Conservation (phyloP, 2,329 filamentous ascomycete species). For the Chaetomiaceae sp. region DNA sequence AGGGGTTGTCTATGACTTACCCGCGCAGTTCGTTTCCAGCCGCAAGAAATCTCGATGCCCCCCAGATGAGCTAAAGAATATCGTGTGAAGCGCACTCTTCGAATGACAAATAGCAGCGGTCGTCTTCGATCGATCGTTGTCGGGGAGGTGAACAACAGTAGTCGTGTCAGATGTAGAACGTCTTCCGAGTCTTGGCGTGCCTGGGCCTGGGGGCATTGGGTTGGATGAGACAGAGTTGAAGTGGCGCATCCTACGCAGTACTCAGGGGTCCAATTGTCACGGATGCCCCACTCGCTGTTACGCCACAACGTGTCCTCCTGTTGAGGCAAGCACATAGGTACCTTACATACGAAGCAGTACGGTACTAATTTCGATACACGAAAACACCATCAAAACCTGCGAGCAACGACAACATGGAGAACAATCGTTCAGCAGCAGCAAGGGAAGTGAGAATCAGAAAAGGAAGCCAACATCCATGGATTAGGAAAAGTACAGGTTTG, state of each 20-base stretch:
- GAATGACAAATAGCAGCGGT: too few species aligned
- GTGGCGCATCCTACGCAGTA: slow-evolving; percentile 3
- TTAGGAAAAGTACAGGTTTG: too few species aligned
- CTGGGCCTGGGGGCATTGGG: slow-evolving; percentile 2
- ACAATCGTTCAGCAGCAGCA: too few species aligned
- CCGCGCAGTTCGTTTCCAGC: not conserved
- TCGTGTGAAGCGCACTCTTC: too few species aligned
- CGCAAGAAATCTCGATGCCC: not conserved
- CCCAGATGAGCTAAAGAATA: too few species aligned
- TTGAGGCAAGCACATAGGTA: too few species aligned
- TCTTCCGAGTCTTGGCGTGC: slow-evolving; percentile 19
- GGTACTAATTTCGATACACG: too few species aligned
- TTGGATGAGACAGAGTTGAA: slow-evolving; percentile 13
- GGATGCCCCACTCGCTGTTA: slow-evolving; percentile 6
- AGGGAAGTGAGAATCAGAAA: too few species aligned
- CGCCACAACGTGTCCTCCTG: slow-evolving; percentile 15
- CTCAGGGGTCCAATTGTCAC: slow-evolving; percentile 10
- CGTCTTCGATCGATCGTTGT: not conserved
- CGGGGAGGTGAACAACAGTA: slow-evolving; percentile 18
- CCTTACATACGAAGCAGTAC: too few species aligned
- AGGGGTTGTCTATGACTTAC: not conserved
- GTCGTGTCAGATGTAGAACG: slow-evolving; percentile 18
- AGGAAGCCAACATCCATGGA: too few species aligned
- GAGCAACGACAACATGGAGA: too few species aligned
- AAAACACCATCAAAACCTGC: too few species aligned